Percentiles rank a stretch among this genome's conserved stretches.
phyloP scores from a whole-genome alignment of 1,284 basidiomycete genomes.

The Meira nashicola region DNA sequence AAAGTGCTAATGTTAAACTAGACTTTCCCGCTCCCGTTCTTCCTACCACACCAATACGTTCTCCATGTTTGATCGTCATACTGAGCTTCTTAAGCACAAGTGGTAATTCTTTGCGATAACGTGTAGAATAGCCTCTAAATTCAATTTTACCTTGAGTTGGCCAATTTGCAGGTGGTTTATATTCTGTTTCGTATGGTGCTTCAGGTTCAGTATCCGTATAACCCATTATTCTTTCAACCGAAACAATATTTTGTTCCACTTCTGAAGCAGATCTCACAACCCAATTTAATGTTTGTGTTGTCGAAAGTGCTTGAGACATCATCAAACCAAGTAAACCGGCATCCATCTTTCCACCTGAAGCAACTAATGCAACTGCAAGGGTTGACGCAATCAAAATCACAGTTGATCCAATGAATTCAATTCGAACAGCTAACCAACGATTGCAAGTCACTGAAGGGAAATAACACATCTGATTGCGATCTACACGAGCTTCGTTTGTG shows the following conservation, averaged over 20 bases:
- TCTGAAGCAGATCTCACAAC: constrained; percentile 83
- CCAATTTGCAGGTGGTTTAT: constrained; percentile 60
- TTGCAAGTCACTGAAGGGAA: constrained; percentile 66
- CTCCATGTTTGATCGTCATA: constrained; percentile 39
- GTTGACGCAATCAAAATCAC: constrained; percentile 73
- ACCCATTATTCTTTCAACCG: constrained; percentile 59
- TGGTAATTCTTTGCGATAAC: constrained; percentile 76
- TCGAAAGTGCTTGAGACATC: constrained; percentile 66
- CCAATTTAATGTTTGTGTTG: constrained; percentile 61
- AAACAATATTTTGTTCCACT: constrained; percentile 86
- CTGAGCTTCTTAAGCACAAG: constrained; percentile 63
- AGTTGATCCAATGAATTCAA: constrained; percentile 67
- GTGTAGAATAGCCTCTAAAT: constrained; percentile 73
- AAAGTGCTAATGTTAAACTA: constrained; percentile 62
- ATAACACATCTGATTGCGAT: constrained; percentile 73
- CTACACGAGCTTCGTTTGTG: constrained; percentile 72
- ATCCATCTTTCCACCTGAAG: constrained; percentile 62
- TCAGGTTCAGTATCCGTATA: constrained; percentile 80
- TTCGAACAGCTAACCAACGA: constrained; percentile 68
- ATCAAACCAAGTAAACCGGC: constrained; percentile 88
- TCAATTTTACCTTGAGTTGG: constrained; percentile 70
- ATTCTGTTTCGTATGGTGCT: constrained; percentile 14
- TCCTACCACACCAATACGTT: constrained; percentile 42
- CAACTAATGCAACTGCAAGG: constrained; percentile 64
- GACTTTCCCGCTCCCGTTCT: constrained; percentile 68